Evolutionary conservation across 2,329 filamentous ascomycete species (phyloP), one percentile per base, ranked within the genome.

Genomic region (Neofusicoccum kwambonambiense): DNA sequence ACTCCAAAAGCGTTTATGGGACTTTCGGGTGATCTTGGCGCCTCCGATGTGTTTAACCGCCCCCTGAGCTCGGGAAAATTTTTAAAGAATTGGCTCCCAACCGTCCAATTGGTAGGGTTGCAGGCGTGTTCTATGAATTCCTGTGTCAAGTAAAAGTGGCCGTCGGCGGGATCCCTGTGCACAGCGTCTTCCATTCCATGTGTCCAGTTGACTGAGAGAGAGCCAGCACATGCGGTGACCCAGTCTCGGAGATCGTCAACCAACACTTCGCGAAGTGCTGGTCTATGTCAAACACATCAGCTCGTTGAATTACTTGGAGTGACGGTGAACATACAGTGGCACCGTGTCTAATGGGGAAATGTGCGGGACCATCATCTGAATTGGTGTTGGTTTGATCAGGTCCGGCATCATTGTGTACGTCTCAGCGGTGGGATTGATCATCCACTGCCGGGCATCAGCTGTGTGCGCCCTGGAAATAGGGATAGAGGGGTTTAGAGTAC

Each of bases 321-420:
- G 17, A 3, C 17, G 7, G 13, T 17, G 22, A 27, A 63, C 49
- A 22, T 56, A 64, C 61, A 64, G 9, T n/a, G 61, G 61, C 15
- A 64, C 50, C 12, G 61, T 64, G 17, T 64, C 61, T 9, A 64
- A 22, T 19, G 61, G 61, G 4, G 61, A 56, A 31, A 56, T 56
- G 27, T 64, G 61, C 42, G 61, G 61, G 4, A 64, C 61, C 61
- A 64, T 64, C 61, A 64, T 64, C n/a, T 64, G 61, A 31, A 41
- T 44, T 22, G 61, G 61, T 9, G 61, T 64, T 17, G 61, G 61
- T 19, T 64, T 56, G 61, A 64, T 64, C 34, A 64, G 17, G 17
- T 64, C 61, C 15, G 61, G 61, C 61, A 64, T 64, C 34, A 31
- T 35, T 17, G 61, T 39, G n/a, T 64, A 64, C 49, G 61, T 64